Percentiles rank a stretch among this genome's conserved stretches.
Conservation (phyloP, 2,329 filamentous ascomycete species). For the Diaporthe ampelina region DNA sequence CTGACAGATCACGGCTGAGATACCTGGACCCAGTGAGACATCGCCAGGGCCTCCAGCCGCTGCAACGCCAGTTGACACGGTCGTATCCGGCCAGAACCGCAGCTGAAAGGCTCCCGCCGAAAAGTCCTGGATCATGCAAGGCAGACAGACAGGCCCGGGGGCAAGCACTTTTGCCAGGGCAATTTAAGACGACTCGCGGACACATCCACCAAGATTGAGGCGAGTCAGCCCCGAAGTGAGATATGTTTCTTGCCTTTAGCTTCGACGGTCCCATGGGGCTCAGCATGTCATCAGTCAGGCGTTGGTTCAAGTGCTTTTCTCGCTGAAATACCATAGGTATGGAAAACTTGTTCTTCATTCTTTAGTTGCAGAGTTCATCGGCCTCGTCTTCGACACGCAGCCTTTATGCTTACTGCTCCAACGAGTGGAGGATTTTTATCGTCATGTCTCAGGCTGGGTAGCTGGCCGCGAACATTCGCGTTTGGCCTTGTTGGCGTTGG, state of each 20-base stretch:
- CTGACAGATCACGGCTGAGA: conserved; percentile 14
- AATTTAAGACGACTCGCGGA: conserved; percentile 10
- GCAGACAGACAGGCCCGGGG: no score
- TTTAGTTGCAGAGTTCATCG: no score
- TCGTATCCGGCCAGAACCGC: neutral
- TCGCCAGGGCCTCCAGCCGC: neutral
- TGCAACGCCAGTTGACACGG: neutral
- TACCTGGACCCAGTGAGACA: conserved; percentile 4
- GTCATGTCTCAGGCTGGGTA: no score
- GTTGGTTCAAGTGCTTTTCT: no score
- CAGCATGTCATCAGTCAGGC: neutral
- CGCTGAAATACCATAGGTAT: neutral
- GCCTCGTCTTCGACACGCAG: no score
- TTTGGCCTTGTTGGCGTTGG: no score
- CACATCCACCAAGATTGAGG: neutral
- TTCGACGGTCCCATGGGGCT: neutral
- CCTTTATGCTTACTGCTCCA: no score
- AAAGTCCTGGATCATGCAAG: neutral
- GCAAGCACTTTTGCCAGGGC: neutral
- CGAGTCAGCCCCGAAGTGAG: conserved; percentile 10
- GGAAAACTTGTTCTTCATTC: neutral
- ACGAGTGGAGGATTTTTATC: no score
- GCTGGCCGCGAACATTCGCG: neutral
- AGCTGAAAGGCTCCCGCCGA: neutral
- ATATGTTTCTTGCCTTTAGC: neutral